Conservation (phyloP, 2,329 filamentous ascomycete genomes). For the Cordyceps fumosorosea region DNA sequence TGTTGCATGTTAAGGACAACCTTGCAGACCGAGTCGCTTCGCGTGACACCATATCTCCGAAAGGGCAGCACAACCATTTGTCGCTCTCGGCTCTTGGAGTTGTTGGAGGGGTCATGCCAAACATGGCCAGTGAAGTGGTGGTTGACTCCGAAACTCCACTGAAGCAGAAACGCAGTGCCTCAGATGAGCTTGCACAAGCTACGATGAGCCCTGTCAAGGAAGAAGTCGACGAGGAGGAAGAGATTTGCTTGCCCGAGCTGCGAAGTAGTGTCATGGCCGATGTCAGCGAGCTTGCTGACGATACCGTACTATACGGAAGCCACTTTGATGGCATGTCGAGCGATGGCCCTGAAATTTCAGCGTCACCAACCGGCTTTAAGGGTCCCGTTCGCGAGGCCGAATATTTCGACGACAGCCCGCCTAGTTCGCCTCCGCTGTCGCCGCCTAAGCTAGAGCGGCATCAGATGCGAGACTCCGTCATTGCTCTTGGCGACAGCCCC, state of each 20-base stretch:
- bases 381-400: constrained; percentile 25
- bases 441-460: constrained; percentile 13
- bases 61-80: not conserved
- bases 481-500: constrained; percentile 41
- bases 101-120: not conserved
- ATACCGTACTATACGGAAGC: constrained; percentile 34
- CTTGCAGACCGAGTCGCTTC: constrained; percentile 9
- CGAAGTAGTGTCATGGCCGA: constrained; percentile 23
- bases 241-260: constrained; percentile 31
- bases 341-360: constrained; percentile 37
- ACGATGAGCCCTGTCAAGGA: constrained; percentile 15
- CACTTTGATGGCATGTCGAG: constrained; percentile 36
- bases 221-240: constrained; percentile 24
- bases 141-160: constrained; percentile 1
- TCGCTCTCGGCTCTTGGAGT: not conserved
- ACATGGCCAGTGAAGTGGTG: not conserved
- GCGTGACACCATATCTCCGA: constrained; percentile 11
- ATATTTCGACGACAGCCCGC: constrained; percentile 37
- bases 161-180: not conserved
- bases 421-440: constrained; percentile 40
- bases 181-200: constrained; percentile 11
- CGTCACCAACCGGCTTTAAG: constrained; percentile 31
- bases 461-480: constrained; percentile 23
- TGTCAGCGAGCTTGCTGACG: constrained; percentile 29
- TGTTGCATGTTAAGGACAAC: constrained; percentile 2